Evolutionary conservation across 2,329 filamentous ascomycete genomes (phyloP).

Genomic region (Sclerotinia sclerotiorum): DNA sequence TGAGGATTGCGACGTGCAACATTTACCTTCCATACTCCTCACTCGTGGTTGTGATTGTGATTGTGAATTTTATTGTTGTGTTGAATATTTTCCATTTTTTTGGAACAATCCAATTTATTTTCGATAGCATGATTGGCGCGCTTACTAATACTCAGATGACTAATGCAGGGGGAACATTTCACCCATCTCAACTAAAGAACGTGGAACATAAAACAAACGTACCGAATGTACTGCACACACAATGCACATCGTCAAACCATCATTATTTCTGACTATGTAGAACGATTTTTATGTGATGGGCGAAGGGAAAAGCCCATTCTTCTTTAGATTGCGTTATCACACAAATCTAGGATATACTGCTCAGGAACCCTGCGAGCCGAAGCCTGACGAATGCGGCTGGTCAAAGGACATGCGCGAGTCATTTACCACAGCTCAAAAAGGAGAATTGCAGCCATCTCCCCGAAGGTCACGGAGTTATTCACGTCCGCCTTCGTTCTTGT

Average conservation of each 20-base stretch:
- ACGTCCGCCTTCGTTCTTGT: not conserved
- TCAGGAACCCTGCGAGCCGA: constrained; percentile 22
- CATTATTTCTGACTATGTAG: not conserved
- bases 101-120: too few relatives aligned
- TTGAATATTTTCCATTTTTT: not conserved
- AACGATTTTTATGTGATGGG: not conserved
- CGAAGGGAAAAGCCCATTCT: not conserved
- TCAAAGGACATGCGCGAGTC: constrained; percentile 7
- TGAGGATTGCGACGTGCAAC: constrained; percentile 4
- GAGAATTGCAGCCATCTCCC: not conserved
- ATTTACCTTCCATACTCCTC: too few relatives aligned
- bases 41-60: not conserved
- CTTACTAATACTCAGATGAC: not conserved
- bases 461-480: not conserved
- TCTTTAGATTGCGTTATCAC: constrained; percentile 23
- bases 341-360: constrained; percentile 23
- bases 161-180: not conserved
- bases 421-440: not conserved
- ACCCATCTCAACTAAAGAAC: not conserved
- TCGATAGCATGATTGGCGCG: not conserved
- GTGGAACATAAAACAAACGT: not conserved
- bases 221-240: not conserved
- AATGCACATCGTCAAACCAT: too few relatives aligned
- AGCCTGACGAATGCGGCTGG: not conserved
- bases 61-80: not conserved